Percentiles rank a stretch among this genome's conserved stretches.
phyloP scores from a whole-genome alignment of 148 eudicot species.

The Rhododendron vialii region DNA sequence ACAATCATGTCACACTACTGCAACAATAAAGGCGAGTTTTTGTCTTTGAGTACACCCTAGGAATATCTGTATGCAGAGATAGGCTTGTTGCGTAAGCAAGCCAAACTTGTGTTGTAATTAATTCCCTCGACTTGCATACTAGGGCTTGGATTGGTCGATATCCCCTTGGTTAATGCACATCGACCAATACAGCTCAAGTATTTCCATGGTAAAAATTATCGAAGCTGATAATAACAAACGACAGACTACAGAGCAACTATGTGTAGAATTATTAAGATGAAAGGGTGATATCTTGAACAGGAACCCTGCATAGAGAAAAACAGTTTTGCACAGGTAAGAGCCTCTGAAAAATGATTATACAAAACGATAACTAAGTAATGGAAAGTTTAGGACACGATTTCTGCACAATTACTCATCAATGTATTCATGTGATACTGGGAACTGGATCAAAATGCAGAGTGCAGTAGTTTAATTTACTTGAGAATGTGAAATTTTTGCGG shows the following conservation, averaged over 20 bases:
- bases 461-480: background rate
- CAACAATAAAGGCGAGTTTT: background rate
- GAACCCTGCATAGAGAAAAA: constrained; percentile 3
- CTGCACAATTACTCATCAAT: background rate
- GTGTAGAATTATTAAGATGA: background rate
- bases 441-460: background rate
- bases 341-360: background rate
- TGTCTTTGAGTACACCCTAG: background rate
- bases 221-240: background rate
- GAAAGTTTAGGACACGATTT: background rate
- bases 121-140: background rate
- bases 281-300: background rate
- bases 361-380: background rate
- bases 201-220: background rate
- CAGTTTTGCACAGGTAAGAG: background rate
- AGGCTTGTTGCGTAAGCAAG: background rate
- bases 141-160: constrained; percentile 24
- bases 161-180: constrained; percentile 40
- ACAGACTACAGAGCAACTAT: background rate
- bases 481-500: background rate
- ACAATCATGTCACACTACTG: background rate
- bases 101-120: background rate
- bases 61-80: background rate
- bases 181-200: constrained; percentile 22
- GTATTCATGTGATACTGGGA: background rate